Percentiles rank a stretch among this genome's conserved stretches.
phyloP scores from a whole-genome alignment of 805 yeast genomes.

The Suhomyces sp. region DNA sequence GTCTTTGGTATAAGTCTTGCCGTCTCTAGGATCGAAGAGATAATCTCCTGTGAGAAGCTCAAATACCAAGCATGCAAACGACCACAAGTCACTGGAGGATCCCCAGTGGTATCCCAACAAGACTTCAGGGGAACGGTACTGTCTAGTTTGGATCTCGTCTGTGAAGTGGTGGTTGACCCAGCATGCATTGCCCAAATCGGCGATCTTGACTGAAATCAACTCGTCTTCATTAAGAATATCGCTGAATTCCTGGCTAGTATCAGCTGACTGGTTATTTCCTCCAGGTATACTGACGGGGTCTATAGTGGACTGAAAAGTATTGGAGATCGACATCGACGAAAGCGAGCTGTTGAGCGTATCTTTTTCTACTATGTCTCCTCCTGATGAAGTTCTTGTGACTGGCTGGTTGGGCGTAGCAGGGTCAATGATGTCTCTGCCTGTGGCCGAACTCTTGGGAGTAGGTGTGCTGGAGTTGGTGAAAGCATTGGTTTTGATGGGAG shows the following conservation, averaged over 20 bases:
- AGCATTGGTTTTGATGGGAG: conserved; percentile 28
- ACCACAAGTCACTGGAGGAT: conserved; percentile 92
- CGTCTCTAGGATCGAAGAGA: conserved; percentile 83
- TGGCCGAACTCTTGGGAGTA: conserved; percentile 2
- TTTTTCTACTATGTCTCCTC: conserved; percentile 11
- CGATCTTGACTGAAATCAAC: conserved; percentile 49
- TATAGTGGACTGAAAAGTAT: conserved; percentile 10
- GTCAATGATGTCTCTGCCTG: conserved; percentile 5
- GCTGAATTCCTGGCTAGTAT: conserved; percentile 7
- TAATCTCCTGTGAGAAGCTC: conserved; percentile 94
- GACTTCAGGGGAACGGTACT: conserved; percentile 64
- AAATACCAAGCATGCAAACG: conserved; percentile 87
- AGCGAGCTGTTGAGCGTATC: conserved; percentile 35
- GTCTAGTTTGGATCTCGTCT: conserved; percentile 66
- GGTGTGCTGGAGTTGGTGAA: conserved; percentile 37
- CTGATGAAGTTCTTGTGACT: conserved; percentile 4
- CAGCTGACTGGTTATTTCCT: conserved; percentile 6
- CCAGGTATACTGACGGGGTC: conserved; percentile 11
- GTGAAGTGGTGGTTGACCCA: conserved; percentile 62
- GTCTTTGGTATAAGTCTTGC: conserved; percentile 75
- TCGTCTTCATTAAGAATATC: conserved; percentile 16
- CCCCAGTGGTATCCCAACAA: conserved; percentile 76
- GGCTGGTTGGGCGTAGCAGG: conserved; percentile 9
- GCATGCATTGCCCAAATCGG: conserved; percentile 71
- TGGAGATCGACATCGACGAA: conserved; percentile 42